These are phyloP conservation scores for Cucurbita moschata DNA, from an alignment of 306 rosid genomes.

Conservation along the genomic window DNA sequence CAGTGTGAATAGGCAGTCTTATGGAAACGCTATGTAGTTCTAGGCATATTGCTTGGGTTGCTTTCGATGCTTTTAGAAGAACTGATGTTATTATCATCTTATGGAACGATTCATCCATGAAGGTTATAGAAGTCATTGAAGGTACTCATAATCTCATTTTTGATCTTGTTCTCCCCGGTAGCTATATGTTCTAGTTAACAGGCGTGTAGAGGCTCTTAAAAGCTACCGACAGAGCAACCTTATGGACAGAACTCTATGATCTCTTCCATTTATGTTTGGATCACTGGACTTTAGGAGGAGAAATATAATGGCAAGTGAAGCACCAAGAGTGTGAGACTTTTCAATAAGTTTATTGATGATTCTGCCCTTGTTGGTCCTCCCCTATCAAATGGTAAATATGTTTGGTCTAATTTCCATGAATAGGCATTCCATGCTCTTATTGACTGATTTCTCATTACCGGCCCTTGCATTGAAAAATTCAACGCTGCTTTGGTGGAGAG, in stretches of 20 bases:
- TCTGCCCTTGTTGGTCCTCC: background rate
- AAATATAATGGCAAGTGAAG: background rate
- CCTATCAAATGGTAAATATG: no score
- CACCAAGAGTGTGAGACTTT: background rate
- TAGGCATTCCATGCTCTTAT: background rate
- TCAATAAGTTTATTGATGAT: background rate
- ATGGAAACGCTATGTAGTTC: background rate
- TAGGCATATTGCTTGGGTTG: background rate
- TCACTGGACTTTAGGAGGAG: background rate
- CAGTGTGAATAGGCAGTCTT: background rate
- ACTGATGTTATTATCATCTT: background rate
- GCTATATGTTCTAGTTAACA: background rate
- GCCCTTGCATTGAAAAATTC: background rate
- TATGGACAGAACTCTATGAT: background rate
- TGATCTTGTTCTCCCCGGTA: background rate
- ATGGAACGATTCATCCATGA: background rate
- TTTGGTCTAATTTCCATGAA: background rate
- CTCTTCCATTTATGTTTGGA: background rate
- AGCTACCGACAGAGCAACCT: background rate
- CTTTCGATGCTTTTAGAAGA: background rate
- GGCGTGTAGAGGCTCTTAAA: background rate
- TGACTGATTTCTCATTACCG: background rate
- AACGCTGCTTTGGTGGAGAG: background rate
- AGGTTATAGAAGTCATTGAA: background rate
- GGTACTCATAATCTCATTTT: background rate